A percentile compares a stretch with the other conserved stretches of the same genome.
phyloP scores from a whole-genome alignment of 2,329 filamentous ascomycete genomes.

The Fusarium robinianum region DNA sequence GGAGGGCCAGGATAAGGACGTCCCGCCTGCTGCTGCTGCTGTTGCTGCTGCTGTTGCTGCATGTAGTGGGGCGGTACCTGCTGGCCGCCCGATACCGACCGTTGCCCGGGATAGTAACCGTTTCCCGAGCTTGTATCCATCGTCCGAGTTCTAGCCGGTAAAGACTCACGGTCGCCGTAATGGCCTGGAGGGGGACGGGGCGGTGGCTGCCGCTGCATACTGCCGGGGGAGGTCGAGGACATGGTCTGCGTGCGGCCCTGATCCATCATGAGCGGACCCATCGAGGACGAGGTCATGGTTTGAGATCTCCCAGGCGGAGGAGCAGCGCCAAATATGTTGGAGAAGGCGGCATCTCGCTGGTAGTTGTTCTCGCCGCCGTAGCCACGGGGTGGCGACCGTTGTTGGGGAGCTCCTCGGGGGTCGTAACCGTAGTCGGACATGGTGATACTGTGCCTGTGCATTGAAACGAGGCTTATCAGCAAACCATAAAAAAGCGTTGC shows the following conservation, averaged over 20 bases:
- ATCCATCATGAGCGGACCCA: constrained; percentile 55
- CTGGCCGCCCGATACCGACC: constrained; percentile 55
- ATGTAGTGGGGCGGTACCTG: constrained; percentile 52
- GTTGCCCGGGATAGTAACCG: constrained; percentile 59
- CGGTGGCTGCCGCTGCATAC: constrained; percentile 69
- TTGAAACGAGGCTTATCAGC: constrained; percentile 20
- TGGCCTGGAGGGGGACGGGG: constrained; percentile 54
- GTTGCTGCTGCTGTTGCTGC: constrained; percentile 51
- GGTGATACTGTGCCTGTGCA: constrained; percentile 32
- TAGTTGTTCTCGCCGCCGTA: constrained; percentile 59
- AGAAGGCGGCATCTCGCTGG: constrained; percentile 93
- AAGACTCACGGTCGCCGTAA: constrained; percentile 41
- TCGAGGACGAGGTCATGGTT: constrained; percentile 85
- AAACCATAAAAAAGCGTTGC: constrained; percentile 2
- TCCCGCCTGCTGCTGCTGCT: constrained; percentile 41
- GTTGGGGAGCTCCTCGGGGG: constrained; percentile 53
- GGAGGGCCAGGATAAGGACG: constrained; percentile 51
- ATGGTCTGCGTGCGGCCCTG: constrained; percentile 79
- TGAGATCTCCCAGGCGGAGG: constrained; percentile 89
- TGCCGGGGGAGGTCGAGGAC: constrained; percentile 56
- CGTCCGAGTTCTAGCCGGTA: constrained; percentile 37
- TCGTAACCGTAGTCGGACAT: constrained; percentile 65
- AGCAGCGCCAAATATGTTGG: constrained; percentile 89
- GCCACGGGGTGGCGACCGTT: constrained; percentile 45
- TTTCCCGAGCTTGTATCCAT: constrained; percentile 48